Conservation (phyloP, 2,329 filamentous ascomycete genomes). For the Aureobasidium sp. region DNA sequence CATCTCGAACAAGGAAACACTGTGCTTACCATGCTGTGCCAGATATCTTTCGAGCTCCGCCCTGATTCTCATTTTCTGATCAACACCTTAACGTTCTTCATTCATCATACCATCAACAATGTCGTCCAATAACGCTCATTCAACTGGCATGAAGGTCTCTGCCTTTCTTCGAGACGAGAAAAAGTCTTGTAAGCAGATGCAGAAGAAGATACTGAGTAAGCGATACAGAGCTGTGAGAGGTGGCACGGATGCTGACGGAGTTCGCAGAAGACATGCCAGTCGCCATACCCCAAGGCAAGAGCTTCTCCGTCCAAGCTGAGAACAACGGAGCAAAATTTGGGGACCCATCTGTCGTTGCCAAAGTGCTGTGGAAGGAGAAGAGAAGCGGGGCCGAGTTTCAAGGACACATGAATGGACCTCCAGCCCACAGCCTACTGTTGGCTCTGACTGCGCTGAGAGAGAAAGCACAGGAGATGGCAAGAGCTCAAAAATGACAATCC, state of each 20-base stretch:
- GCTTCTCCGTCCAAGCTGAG: background rate
- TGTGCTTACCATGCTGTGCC: conserved; percentile 3
- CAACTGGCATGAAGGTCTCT: conserved; percentile 1
- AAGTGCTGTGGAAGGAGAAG: conserved; percentile 6
- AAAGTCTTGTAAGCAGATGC: background rate
- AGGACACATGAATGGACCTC: background rate
- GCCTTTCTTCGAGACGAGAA: background rate
- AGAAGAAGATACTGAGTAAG: conserved; percentile 11
- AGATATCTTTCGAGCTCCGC: background rate
- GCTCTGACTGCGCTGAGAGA: background rate
- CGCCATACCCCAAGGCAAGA: conserved; percentile 4
- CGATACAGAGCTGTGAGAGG: background rate
- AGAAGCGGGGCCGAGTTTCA: background rate
- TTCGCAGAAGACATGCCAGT: background rate
- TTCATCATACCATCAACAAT: background rate
- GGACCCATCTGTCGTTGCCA: background rate
- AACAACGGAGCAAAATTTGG: background rate
- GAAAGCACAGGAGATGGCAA: conserved; percentile 3
- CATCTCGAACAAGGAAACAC: background rate
- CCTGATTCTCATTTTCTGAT: background rate
- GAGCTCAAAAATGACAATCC: conserved; percentile 5
- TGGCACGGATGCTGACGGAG: background rate
- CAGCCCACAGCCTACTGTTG: background rate
- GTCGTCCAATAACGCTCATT: background rate
- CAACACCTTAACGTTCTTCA: background rate